Base-by-base conservation (phyloP, 1,139 yeast genomes). In the Diutina scorzettiae region DNA sequence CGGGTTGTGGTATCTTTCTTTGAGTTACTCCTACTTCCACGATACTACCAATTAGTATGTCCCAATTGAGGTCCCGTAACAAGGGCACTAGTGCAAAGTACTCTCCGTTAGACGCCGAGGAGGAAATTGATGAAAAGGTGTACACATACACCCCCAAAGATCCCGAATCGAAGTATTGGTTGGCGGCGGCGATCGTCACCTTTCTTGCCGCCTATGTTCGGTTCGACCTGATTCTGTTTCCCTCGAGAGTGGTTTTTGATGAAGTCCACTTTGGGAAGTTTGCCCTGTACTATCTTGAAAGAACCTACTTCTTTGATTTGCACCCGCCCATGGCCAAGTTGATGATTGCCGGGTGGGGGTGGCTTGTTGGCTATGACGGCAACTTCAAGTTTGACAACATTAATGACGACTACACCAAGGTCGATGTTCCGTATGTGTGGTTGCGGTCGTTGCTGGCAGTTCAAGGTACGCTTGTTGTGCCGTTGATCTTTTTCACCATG, bases 311-410 rank as follows among this genome's bases (percentile, higher is more conserved):
- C 60, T 91, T 93, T 58, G 99, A 93, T 61, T 76, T 93, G 46
- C 99, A 93, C 61, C 99, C 99, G 32, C 99, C 98, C 17, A 82
- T 93, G 62, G 98, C 96, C 42, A 93, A 93, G 61, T 68, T 93
- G 60, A 69, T 89, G 51, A 83, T 87, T 62, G 98, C 97, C 0
- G 74, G 78, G 47, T 91, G 81, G 40, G 99, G 98, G 30, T 87
- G 81, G 74, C 58, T 91, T 36, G 76, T 81, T 45, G 95, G 96
- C 2, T 93, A 85, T 58, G 81, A 83, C 53, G 99, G 99, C 9
- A 62, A 72, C 25, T 91, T 89, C 67, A 86, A 91, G 59, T 91
- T 91, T 55, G 95, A 87, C 47, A 79, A 73, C 54, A 91, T 91
- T 60, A 96, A 96, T 40, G 91, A 85, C 53, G 73, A 78, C 46